These are phyloP conservation scores for Colletotrichum destructivum DNA, from an alignment of 2,329 filamentous ascomycete species.

Conservation along the genomic window DNA sequence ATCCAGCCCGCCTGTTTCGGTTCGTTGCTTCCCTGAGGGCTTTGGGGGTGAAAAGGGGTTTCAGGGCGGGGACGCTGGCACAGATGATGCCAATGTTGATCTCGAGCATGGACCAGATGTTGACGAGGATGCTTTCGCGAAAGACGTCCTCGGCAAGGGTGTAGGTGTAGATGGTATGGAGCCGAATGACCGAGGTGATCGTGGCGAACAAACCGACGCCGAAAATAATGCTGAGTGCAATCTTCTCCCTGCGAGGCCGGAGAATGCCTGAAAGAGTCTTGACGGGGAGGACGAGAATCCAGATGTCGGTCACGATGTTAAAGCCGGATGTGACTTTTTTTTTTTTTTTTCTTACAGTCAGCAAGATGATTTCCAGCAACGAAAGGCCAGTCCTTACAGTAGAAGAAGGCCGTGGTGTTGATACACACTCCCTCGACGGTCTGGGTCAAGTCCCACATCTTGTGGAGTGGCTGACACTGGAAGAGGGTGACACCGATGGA, in stretches of 20 bases:
- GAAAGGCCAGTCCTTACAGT: constrained; percentile 48
- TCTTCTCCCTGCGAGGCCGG: constrained; percentile 64
- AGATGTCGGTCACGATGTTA: constrained; percentile 64
- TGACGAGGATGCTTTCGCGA: constrained; percentile 52
- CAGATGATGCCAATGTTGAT: constrained; percentile 66
- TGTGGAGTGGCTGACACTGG: constrained; percentile 59
- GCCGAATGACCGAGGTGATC: constrained; percentile 55
- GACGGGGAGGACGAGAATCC: constrained; percentile 62
- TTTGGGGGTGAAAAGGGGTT: constrained; percentile 60
- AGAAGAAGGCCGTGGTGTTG: constrained; percentile 58
- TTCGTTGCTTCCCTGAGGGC: constrained; percentile 25
- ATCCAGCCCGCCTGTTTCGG: constrained; percentile 2
- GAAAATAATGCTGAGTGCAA: constrained; percentile 64
- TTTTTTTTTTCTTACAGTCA: background rate
- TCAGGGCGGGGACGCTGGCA: constrained; percentile 64
- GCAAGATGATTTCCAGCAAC: background rate
- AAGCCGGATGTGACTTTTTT: constrained; percentile 56
- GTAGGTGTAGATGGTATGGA: constrained; percentile 57
- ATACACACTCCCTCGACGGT: constrained; percentile 55
- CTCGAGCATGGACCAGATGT: constrained; percentile 64
- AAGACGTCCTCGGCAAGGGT: constrained; percentile 55
- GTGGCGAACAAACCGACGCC: constrained; percentile 55
- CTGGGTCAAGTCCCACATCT: constrained; percentile 57
- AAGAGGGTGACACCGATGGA: constrained; percentile 57
- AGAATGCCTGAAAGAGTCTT: constrained; percentile 60